Evolutionary conservation across 345 rosid genomes (phyloP), one percentile per base, ranked within the genome.

Genomic region (Euphorbia pulcherrima): DNA sequence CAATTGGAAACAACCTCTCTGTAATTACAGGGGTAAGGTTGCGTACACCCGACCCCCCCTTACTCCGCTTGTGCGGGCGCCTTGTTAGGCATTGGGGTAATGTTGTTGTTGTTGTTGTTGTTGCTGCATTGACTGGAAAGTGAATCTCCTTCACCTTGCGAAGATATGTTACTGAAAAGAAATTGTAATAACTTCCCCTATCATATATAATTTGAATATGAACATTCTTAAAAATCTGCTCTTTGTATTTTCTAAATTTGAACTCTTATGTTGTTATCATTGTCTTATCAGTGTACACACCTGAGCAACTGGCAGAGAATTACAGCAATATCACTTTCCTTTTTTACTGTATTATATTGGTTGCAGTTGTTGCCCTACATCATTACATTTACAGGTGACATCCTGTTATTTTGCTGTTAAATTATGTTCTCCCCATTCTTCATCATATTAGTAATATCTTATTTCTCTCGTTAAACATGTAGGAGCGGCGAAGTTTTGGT

Each of bases 281-380:
- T 5, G 23, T 20, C n/a, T 24, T 59, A 76, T 71, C 89, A 94
- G 99, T 94, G 65, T 94, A 85, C 83, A 94, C 99, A 47, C 91
- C 97, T 0, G 99, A 91, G 71, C 92, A 94, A 75, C 79, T 94
- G 89, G 94, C 88, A 21, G 99, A 91, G 79, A 94, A 94, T 68
- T 94, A 89, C 85, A 86, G 96, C 81, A 89, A 89, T 75, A 73
- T 82, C 40, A 77, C 92, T 39, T 94, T 94, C 81, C 90, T 94
- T 74, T 26, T 91, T 17, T 91, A 94, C 83, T 89, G 97, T 77
- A 74, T 90, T 69, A 82, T 79, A 72, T 81, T 94, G 86, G 64
- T 87, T 58, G 18, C 88, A 30, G 74, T 94, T 18, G 96, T 91
- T 78, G 90, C 74, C 40, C 40, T 88, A 46, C 82, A 86, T 79